Conservation (phyloP, 73 alveolate species). For the Tetrahymena malaccensis region DNA sequence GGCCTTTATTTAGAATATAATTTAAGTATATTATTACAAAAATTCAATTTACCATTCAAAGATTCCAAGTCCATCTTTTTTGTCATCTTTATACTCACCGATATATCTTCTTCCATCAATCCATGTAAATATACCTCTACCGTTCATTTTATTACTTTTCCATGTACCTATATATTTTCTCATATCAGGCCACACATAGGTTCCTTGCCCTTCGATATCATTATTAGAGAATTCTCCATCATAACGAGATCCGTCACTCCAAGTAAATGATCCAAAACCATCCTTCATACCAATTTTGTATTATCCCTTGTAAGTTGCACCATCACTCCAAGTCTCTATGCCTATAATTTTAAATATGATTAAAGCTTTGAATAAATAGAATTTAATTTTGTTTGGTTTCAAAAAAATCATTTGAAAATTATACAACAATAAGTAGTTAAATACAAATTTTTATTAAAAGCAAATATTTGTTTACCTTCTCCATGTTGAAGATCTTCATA, state of each 20-base stretch:
- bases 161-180: constrained; percentile 65
- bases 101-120: constrained; percentile 53
- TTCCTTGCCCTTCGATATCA: constrained; percentile 59
- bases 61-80: constrained; percentile 70
- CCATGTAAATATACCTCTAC: constrained; percentile 69
- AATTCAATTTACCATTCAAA: constrained; percentile 33
- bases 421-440: no score
- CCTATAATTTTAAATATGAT: constrained; percentile 2
- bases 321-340: constrained; percentile 65
- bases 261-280: constrained; percentile 59
- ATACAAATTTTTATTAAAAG: background rate
- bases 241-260: constrained; percentile 71
- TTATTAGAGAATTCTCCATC: constrained; percentile 66
- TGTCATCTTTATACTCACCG: constrained; percentile 52
- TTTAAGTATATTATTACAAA: background rate
- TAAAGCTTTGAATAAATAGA: background rate
- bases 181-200: constrained; percentile 56
- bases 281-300: constrained; percentile 55
- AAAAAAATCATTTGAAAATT: no score
- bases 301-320: constrained; percentile 59
- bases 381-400: no score
- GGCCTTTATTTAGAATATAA: background rate
- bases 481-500: constrained; percentile 56
- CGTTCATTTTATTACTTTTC: constrained; percentile 56
- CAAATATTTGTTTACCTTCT: constrained; percentile 7